A percentile compares a stretch with the other conserved stretches of the same genome.
These are phyloP conservation scores for Diaporthe ilicicola DNA, from an alignment of 2,329 filamentous ascomycete genomes.

Conservation along the genomic window DNA sequence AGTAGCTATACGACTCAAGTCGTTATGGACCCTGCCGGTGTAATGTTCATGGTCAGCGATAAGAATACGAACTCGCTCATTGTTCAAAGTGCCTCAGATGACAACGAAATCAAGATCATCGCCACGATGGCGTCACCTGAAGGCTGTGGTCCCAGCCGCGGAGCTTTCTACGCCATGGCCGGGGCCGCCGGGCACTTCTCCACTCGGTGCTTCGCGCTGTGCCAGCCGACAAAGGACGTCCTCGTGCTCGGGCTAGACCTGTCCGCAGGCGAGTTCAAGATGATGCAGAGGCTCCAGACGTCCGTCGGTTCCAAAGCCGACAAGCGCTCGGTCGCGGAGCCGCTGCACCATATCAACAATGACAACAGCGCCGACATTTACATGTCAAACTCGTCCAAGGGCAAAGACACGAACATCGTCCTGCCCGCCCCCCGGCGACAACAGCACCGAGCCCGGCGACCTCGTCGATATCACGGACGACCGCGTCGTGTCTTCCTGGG, in stretches of 20 bases:
- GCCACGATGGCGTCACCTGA: constrained; percentile 43
- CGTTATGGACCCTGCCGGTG: constrained; percentile 55
- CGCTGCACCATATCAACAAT: constrained; percentile 46
- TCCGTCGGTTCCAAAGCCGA: constrained; percentile 47
- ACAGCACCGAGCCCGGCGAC: constrained; percentile 39
- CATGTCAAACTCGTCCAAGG: constrained; percentile 59
- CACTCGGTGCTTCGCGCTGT: constrained; percentile 58
- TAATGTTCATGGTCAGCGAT: constrained; percentile 57
- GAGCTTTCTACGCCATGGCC: constrained; percentile 51
- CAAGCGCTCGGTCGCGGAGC: constrained; percentile 47
- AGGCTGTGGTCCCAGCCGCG: constrained; percentile 59
- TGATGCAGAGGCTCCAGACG: constrained; percentile 49
- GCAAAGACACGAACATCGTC: constrained; percentile 54
- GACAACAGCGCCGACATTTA: constrained; percentile 50
- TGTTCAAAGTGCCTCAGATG: constrained; percentile 51
- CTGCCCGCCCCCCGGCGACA: constrained; percentile 37
- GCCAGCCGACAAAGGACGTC: constrained; percentile 55
- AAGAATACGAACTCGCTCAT: constrained; percentile 56
- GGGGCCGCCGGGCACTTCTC: constrained; percentile 37
- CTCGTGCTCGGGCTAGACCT: constrained; percentile 50
- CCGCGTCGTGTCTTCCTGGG: constrained; percentile 44
- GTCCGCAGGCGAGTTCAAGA: constrained; percentile 45
- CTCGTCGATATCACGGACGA: constrained; percentile 42
- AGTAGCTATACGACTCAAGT: constrained; percentile 53
- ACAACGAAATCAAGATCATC: constrained; percentile 48